Percentiles rank a stretch among this genome's conserved stretches.
phyloP scores from a whole-genome alignment of 2,329 filamentous ascomycete species.

The Beauveria bassiana region DNA sequence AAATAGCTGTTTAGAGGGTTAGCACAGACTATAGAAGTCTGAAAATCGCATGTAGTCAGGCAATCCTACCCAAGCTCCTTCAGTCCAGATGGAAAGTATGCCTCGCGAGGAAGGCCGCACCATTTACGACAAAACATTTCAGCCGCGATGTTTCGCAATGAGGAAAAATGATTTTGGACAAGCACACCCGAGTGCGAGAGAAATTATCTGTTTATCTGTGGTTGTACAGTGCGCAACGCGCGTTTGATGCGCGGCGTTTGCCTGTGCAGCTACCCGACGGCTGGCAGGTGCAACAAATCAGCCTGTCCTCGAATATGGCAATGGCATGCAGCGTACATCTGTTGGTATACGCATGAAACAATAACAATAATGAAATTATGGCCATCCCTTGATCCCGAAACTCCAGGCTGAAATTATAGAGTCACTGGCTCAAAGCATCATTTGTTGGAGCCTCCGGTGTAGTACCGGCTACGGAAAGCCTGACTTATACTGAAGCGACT shows the following conservation, averaged over 20 bases:
- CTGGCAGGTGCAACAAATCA: conserved; percentile 2
- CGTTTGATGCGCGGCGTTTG: background rate
- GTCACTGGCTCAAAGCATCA: conserved; percentile 10
- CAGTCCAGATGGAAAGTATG: conserved; percentile 57
- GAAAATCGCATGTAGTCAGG: background rate
- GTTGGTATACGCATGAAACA: background rate
- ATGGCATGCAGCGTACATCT: background rate
- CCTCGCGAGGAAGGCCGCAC: conserved; percentile 63
- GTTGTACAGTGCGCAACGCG: conserved; percentile 13
- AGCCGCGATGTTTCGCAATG: background rate
- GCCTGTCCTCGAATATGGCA: background rate
- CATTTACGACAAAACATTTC: conserved; percentile 69
- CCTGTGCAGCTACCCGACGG: background rate
- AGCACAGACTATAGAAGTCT: background rate
- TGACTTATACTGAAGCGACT: conserved; percentile 61
- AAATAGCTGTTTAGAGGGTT: conserved; percentile 55
- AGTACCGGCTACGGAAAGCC: conserved; percentile 57
- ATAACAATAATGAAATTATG: conserved; percentile 1
- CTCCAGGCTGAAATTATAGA: background rate
- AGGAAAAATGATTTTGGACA: background rate
- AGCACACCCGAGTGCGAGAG: conserved; percentile 13
- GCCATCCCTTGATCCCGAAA: conserved; percentile 1
- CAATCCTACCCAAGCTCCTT: conserved; percentile 57
- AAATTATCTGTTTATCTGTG: conserved; percentile 12
- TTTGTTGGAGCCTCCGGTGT: conserved; percentile 30